A percentile compares a stretch with the other conserved stretches of the same genome.
phyloP scores from a whole-genome alignment of 257 asterid species.

The Gardenia jasminoides region DNA sequence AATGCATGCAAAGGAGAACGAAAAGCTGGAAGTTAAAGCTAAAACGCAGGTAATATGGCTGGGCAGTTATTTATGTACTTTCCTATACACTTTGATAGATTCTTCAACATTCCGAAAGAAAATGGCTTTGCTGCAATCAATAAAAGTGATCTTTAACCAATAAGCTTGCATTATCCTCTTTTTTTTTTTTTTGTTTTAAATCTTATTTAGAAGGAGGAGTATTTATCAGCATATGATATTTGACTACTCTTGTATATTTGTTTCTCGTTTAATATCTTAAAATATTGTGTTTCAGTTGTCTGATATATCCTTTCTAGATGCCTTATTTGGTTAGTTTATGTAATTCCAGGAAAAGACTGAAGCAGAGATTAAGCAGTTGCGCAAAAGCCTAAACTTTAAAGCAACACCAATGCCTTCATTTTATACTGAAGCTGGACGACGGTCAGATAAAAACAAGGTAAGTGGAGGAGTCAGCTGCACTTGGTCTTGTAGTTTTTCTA shows the following conservation, averaged over 20 bases:
- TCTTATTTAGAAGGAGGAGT: not conserved
- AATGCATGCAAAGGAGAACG: constrained; percentile 45
- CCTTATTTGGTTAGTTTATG: constrained; percentile 7
- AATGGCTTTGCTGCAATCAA: not conserved
- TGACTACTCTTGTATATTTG: not conserved
- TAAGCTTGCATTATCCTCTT: not conserved
- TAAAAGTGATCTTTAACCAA: not conserved
- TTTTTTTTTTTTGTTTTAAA: not conserved
- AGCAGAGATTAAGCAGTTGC: constrained; percentile 55
- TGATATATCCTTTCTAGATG: not conserved
- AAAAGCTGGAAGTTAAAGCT: constrained; percentile 41
- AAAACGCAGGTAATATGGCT: constrained; percentile 44
- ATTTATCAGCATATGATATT: not conserved
- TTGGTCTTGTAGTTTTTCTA: not conserved
- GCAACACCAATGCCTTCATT: constrained; percentile 79
- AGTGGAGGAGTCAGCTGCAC: constrained; percentile 4
- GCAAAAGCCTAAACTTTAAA: constrained; percentile 64
- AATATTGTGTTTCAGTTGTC: not conserved
- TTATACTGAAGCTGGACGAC: constrained; percentile 37
- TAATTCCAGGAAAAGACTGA: constrained; percentile 53
- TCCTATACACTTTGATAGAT: not conserved
- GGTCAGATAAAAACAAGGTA: constrained; percentile 51
- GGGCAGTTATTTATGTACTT: not conserved
- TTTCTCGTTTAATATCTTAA: not conserved
- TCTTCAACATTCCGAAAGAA: not conserved